phyloP scores from a whole-genome alignment of 139 green algal species.

The Tetratostichococcus sp. region DNA sequence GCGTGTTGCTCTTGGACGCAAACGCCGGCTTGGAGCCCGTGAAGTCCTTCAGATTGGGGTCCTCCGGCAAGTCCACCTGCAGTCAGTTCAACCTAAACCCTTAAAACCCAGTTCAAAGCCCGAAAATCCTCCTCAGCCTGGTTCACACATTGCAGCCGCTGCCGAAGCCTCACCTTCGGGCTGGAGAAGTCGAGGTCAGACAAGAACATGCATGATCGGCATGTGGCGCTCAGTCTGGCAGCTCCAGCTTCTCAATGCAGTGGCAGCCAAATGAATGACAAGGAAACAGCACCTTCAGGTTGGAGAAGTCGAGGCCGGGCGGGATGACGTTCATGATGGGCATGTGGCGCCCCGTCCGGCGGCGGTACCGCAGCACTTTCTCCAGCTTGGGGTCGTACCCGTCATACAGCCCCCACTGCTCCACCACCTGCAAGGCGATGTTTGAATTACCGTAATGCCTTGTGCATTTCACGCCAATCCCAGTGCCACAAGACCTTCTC shows the following conservation, averaged over 20 bases:
- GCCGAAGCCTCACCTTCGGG: constrained; percentile 39
- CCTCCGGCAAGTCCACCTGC: constrained; percentile 55
- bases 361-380: constrained; percentile 42
- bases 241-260: constrained; percentile 34
- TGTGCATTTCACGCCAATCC: too few relatives aligned
- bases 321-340: constrained; percentile 88
- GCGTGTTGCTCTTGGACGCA: background rate
- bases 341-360: constrained; percentile 70
- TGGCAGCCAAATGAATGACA: too few relatives aligned
- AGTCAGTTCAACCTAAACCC: too few relatives aligned
- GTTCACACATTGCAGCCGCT: too few relatives aligned
- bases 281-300: constrained; percentile 38
- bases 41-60: constrained; percentile 56
- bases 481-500: constrained; percentile 41
- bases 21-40: constrained; percentile 25
- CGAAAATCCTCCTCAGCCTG: too few relatives aligned
- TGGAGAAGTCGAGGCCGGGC: constrained; percentile 80
- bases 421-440: constrained; percentile 65
- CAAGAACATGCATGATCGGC: constrained; percentile 87
- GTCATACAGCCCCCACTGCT: constrained; percentile 91
- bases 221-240: constrained; percentile 70
- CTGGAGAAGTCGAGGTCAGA: constrained; percentile 81
- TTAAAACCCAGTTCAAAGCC: too few relatives aligned
- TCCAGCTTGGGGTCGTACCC: constrained; percentile 57
- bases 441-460: too few relatives aligned